These are phyloP conservation scores for Globisporangium apiculatum DNA, from an alignment of 352 stramenopile species.

Conservation along the genomic window DNA sequence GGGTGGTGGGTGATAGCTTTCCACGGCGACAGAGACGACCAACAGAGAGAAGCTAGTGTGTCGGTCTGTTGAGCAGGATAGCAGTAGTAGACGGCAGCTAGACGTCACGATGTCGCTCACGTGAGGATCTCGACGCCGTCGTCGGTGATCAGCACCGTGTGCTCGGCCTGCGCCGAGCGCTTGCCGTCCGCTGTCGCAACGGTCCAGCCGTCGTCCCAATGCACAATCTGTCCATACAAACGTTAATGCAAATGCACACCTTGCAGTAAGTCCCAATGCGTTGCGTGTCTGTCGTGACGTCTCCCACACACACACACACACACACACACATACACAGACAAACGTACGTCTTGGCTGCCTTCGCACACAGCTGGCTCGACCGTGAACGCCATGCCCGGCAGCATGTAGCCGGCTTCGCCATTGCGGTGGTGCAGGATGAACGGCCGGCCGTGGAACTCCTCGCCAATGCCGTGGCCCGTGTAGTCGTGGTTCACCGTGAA, in stretches of 20 bases:
- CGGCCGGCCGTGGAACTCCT: constrained; percentile 93
- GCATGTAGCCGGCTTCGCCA: constrained; percentile 66
- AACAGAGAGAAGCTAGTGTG: background rate
- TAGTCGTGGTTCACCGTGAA: constrained; percentile 90
- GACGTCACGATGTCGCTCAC: constrained; percentile 14
- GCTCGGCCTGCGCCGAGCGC: constrained; percentile 95
- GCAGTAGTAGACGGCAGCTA: background rate
- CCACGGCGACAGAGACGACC: no score
- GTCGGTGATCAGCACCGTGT: constrained; percentile 96
- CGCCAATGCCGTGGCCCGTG: constrained; percentile 94
- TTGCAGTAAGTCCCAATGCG: background rate
- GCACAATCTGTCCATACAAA: constrained; percentile 42
- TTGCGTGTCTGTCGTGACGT: background rate
- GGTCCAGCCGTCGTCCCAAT: constrained; percentile 97
- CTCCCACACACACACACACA: no score
- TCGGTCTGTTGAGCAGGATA: constrained; percentile 1
- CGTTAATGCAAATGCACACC: background rate
- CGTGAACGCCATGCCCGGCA: constrained; percentile 97
- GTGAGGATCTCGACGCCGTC: constrained; percentile 94
- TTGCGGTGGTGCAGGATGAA: constrained; percentile 93
- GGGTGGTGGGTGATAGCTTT: background rate
- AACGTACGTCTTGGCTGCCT: constrained; percentile 68
- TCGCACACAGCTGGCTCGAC: constrained; percentile 98
- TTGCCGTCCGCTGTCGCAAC: constrained; percentile 91
- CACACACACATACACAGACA: background rate